Percentiles rank a stretch among this genome's conserved stretches.
Evolutionary conservation across 495 filamentous ascomycete species (phyloP).

Genomic region (Oidiodendron maius): DNA sequence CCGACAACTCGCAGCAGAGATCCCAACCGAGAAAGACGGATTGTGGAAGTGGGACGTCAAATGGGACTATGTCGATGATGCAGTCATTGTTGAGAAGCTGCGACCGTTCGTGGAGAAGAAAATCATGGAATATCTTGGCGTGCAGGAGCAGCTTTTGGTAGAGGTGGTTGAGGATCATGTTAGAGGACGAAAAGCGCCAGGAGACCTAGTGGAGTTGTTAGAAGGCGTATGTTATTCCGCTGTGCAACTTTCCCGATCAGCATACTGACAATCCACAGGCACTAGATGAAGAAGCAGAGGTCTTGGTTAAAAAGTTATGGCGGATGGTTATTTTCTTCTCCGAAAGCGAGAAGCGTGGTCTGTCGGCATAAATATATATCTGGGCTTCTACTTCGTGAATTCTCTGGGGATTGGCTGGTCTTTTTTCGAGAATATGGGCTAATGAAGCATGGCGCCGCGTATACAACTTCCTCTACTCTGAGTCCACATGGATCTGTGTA

Average conservation of each 20-base stretch:
- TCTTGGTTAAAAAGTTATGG: constrained; percentile 94
- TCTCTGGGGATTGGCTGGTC: not conserved
- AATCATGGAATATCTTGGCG: constrained; percentile 90
- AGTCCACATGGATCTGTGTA: not conserved
- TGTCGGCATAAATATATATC: constrained; percentile 48
- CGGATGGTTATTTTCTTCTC: constrained; percentile 98
- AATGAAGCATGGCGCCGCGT: not conserved
- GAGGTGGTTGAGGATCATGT: constrained; percentile 89
- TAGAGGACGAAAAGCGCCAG: constrained; percentile 66
- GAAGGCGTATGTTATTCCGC: constrained; percentile 62
- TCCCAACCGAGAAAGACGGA: constrained; percentile 79
- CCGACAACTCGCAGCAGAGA: constrained; percentile 77
- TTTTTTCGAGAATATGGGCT: not conserved
- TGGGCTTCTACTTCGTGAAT: not conserved
- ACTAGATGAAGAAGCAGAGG: constrained; percentile 91
- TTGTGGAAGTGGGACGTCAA: constrained; percentile 90
- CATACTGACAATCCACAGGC: no score
- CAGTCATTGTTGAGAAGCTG: constrained; percentile 77
- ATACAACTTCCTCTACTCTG: not conserved
- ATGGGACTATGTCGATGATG: constrained; percentile 90
- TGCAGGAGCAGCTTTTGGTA: constrained; percentile 93
- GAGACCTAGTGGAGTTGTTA: constrained; percentile 76
- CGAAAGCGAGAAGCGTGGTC: constrained; percentile 86
- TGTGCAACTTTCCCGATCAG: not conserved
- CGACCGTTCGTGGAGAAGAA: constrained; percentile 97